Evolutionary conservation across 306 rosid species (phyloP).

Genomic region (Trifolium fragiferum): DNA sequence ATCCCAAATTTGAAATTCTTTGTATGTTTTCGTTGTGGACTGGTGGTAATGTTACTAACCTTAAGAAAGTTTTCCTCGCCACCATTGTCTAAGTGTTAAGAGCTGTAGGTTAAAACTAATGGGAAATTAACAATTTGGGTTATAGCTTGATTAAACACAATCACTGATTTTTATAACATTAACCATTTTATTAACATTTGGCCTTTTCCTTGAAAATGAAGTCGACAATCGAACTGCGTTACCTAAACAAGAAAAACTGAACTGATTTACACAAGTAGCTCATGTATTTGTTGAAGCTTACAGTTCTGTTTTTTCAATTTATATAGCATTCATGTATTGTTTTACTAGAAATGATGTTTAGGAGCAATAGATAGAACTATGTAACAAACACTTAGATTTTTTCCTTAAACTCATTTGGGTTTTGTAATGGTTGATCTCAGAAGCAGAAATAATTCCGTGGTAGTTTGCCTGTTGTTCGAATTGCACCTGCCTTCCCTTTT

Average conservation of each 20-base stretch:
- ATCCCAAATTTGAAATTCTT: background rate
- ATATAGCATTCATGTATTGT: background rate
- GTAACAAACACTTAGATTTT: constrained; percentile 35
- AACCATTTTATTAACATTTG: too few species aligned
- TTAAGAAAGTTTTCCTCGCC: constrained; percentile 3
- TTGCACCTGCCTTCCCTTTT: constrained; percentile 58
- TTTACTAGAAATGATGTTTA: constrained; percentile 17
- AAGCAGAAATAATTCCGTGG: constrained; percentile 63
- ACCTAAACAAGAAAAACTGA: constrained; percentile 30
- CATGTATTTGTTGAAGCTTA: constrained; percentile 11
- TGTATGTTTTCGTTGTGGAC: background rate
- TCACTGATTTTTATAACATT: constrained; percentile 9
- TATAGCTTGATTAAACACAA: constrained; percentile 9
- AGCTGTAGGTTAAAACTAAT: background rate
- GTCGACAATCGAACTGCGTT: constrained; percentile 1
- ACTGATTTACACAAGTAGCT: constrained; percentile 9
- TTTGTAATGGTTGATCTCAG: constrained; percentile 45
- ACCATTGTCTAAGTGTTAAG: background rate
- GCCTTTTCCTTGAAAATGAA: background rate
- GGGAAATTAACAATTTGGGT: background rate
- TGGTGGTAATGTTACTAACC: background rate
- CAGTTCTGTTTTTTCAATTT: constrained; percentile 18
- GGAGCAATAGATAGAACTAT: constrained; percentile 22
- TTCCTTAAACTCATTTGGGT: constrained; percentile 5
- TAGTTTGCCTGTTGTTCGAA: constrained; percentile 64